Base-by-base conservation (phyloP, 2,329 filamentous ascomycete genomes). In the Plenodomus tracheiphilus region DNA sequence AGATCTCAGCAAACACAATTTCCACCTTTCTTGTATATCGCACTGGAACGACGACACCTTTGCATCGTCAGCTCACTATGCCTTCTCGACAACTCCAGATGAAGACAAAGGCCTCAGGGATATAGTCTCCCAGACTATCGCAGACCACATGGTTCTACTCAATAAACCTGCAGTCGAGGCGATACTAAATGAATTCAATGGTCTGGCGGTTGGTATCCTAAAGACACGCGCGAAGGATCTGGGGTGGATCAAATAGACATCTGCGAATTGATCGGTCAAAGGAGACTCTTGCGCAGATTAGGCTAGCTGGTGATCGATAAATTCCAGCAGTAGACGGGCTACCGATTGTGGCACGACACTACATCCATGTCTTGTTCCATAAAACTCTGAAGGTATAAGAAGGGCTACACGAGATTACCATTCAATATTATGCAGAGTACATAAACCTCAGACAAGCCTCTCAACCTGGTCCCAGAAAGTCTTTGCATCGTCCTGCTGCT, bases 101-200 rank as follows among this genome's bases (percentile, higher is more conserved):
- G n/a, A 48, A 0, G 64, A 72, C 47, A 66, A 61, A 22, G 68
- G 61, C 3, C 49, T 73, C 41, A 54, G 69, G n/a, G 52, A 66
- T 19, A 56, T 65, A 2, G 59, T 70, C 4, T 49, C 56, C 9
- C 47, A 62, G 11, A 66, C 53, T 0, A 54, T 72, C 5, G 49
- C 55, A 2, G 49, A 53, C 38, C 62, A 68, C 35, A 47, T 58
- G 20, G 17, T n/a, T 1, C 30, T 57, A 0, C 17, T 59, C 6
- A 48, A 43, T 0, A 51, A 59, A 13, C 43, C 51, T 2, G 49
- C 45, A 9, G 37, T 57, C 0, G 36, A 51, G 18, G 41, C 22
- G 1, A 13, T 60, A 2, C 30, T 62, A n/a, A 39, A 7, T 0
- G 46, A 54, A 35, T 53, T 48, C 8, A 43, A 47, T 10, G 43